These are phyloP conservation scores for Rhizopogon vinicolor DNA, from an alignment of 768 basidiomycete genomes.

Conservation along the genomic window DNA sequence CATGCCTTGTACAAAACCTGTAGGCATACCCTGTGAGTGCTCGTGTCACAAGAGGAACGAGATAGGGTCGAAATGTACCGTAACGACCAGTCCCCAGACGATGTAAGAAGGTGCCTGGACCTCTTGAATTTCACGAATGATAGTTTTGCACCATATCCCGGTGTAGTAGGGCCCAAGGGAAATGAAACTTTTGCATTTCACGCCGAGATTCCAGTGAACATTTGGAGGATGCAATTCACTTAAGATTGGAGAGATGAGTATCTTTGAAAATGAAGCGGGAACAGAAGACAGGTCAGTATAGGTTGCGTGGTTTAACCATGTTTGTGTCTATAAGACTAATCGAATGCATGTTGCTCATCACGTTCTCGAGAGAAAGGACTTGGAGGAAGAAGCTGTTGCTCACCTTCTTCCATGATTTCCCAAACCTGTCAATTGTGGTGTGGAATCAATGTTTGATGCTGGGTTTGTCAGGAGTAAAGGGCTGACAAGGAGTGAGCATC, in stretches of 20 bases:
- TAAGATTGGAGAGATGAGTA: background rate
- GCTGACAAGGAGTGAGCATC: slow-evolving; percentile 37
- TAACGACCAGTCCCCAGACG: no score
- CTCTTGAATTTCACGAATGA: no score
- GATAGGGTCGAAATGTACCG: no score
- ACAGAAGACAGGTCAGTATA: slow-evolving; percentile 14
- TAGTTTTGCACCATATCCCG: no score
- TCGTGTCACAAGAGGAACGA: no score
- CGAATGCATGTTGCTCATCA: slow-evolving; percentile 66
- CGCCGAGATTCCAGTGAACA: no score
- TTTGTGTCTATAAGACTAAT: slow-evolving; percentile 92
- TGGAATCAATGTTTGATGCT: slow-evolving; percentile 82
- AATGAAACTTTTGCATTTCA: no score
- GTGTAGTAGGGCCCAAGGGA: no score
- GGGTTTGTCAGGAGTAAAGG: slow-evolving; percentile 80
- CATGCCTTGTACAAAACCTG: no score
- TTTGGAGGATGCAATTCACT: background rate
- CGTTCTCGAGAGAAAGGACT: slow-evolving; percentile 12
- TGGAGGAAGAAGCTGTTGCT: slow-evolving; percentile 19
- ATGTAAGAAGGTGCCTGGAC: no score
- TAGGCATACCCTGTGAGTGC: no score
- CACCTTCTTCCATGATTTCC: slow-evolving; percentile 68
- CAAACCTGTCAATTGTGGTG: slow-evolving; percentile 75
- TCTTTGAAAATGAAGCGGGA: background rate
- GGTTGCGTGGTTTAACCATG: slow-evolving; percentile 57